Evolutionary conservation across 352 stramenopile species (phyloP), one percentile per base, ranked within the genome.

Genomic region (Poterioochromonas sp.): DNA sequence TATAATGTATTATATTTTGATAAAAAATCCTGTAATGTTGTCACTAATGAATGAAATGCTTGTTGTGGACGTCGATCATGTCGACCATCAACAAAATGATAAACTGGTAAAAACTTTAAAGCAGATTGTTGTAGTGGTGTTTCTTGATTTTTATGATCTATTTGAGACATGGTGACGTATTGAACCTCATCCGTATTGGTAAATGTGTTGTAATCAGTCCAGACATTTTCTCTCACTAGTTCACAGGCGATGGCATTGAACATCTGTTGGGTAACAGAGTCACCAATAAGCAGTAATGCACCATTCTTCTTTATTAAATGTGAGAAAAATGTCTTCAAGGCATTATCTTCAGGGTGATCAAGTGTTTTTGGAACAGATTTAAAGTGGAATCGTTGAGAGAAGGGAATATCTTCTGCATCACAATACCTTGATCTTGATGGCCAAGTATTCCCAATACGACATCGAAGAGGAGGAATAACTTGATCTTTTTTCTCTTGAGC

Each of bases 371-470:
- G 1, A 26, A 29, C 18, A 29, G 2, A 35, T 29, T n/a, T 8
- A 26, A 71, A 71, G 41, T 71, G 62, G 11, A 8, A n/a, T 44
- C 62, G 62, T 32, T 71, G 3, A 35, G 32, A 22, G 20, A 71
- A 71, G 8, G 62, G 62, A 26, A 71, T 44, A 47, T 71, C 62
- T 29, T 71, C 2, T 44, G 62, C 2, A 44, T 40, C 15, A 71
- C 62, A 71, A 71, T 12, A 41, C 3, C 2, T 29, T 47, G 62
- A 71, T 71, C 62, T 41, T 47, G 62, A 71, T 71, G 62, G 62
- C 62, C 62, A 71, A 29, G 62, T 71, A 47, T 71, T 71, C 11
- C 62, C 62, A 71, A 71, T 47, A 47, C 62, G 62, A 71, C 62
- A 71, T 44, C 62, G 62, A 44, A 71, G 18, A 71, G 62, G 62